phyloP scores from a whole-genome alignment of 2,329 filamentous ascomycete genomes.

The Colletotrichum magnum region DNA sequence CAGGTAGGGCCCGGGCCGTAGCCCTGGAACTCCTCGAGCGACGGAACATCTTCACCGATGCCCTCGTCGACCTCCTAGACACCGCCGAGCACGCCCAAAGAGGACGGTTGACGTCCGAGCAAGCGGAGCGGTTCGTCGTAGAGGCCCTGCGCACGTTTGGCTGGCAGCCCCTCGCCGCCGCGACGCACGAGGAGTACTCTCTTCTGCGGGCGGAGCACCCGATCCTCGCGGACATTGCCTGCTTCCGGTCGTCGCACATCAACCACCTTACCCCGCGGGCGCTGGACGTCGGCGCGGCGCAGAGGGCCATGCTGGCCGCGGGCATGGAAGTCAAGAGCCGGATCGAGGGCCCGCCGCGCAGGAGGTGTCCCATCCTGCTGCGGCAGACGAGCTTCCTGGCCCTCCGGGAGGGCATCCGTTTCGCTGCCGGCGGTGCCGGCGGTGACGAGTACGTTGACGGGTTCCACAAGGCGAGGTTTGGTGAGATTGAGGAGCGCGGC shows the following conservation, averaged over 20 bases:
- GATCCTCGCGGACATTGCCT: constrained; percentile 62
- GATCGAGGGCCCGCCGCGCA: constrained; percentile 65
- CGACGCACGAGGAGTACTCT: constrained; percentile 57
- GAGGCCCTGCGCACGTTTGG: constrained; percentile 62
- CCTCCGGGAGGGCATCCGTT: constrained; percentile 62
- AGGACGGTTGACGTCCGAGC: constrained; percentile 45
- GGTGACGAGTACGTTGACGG: constrained; percentile 45
- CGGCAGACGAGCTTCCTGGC: constrained; percentile 69
- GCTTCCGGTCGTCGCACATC: constrained; percentile 61
- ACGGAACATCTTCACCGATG: constrained; percentile 58
- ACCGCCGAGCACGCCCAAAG: constrained; percentile 48
- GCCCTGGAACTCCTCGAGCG: constrained; percentile 51
- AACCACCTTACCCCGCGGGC: constrained; percentile 68
- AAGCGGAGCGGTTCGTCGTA: constrained; percentile 55
- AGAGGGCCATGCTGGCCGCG: constrained; percentile 56
- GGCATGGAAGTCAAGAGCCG: constrained; percentile 61
- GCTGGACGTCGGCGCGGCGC: constrained; percentile 62
- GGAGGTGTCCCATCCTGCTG: constrained; percentile 61
- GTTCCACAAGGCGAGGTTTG: constrained; percentile 64
- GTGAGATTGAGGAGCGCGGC: constrained; percentile 68
- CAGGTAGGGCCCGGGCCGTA: constrained; percentile 48
- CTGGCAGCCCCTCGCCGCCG: constrained; percentile 60
- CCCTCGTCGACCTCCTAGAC: constrained; percentile 54
- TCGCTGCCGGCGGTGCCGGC: constrained; percentile 42
- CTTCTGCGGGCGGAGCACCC: constrained; percentile 59